phyloP scores from a whole-genome alignment of 331 rosid species.

The Malus hybrid region DNA sequence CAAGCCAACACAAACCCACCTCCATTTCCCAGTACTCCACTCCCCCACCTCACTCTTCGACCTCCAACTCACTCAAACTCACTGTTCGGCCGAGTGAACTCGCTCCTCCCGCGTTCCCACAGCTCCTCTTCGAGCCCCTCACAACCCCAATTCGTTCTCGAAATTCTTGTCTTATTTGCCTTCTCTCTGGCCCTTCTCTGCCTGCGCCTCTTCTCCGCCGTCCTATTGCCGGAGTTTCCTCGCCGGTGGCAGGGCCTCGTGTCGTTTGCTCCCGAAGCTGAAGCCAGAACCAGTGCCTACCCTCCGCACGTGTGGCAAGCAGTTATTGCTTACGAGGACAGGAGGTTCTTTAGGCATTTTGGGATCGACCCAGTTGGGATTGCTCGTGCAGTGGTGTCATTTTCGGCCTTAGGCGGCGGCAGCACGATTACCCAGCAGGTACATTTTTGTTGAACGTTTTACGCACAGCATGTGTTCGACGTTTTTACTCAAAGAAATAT shows the following conservation, averaged over 20 bases:
- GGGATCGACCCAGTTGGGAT: conserved; percentile 28
- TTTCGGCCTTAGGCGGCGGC: conserved; percentile 29
- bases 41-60: neutral
- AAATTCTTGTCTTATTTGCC: neutral
- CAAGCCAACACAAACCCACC: neutral
- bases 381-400: conserved; percentile 12
- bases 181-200: conserved; percentile 13
- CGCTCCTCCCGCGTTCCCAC: neutral
- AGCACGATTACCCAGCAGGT: conserved; percentile 30
- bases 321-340: conserved; percentile 19
- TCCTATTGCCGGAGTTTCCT: conserved; percentile 15
- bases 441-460: neutral
- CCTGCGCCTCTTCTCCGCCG: conserved; percentile 12
- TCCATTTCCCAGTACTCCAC: neutral
- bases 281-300: conserved; percentile 16
- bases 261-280: conserved; percentile 11
- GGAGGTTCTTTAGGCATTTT: conserved; percentile 18
- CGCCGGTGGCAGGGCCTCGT: conserved; percentile 18
- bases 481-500: conserved; percentile 4
- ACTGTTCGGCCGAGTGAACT: neutral
- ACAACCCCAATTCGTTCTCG: neutral
- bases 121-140: neutral
- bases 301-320: conserved; percentile 17
- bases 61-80: conserved; percentile 6
- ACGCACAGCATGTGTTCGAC: conserved; percentile 16